Evolutionary conservation across 176 grass and related monocot genomes (phyloP).

Genomic region (Aegilops bicornis): DNA sequence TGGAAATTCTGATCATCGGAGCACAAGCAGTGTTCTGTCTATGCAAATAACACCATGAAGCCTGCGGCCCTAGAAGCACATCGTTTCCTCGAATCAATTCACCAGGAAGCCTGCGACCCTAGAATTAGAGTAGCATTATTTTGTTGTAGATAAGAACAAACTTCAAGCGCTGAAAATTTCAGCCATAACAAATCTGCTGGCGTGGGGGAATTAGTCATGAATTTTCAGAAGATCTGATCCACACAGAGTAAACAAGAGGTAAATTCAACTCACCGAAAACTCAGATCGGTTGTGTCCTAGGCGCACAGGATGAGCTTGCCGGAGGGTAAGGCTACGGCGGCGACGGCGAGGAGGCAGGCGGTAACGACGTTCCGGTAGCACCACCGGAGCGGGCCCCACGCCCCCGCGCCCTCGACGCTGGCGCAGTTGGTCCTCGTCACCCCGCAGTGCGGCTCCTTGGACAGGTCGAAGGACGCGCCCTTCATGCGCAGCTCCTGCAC

Average conservation of each 20-base stretch:
- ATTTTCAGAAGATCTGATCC: background rate
- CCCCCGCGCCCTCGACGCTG: slow-evolving; percentile 58
- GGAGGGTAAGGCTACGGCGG: slow-evolving; percentile 44
- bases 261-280: background rate
- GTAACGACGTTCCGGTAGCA: slow-evolving; percentile 69
- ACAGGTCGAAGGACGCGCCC: slow-evolving; percentile 73
- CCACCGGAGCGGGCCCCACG: slow-evolving; percentile 65
- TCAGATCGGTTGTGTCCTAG: background rate
- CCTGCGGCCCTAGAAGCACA: background rate
- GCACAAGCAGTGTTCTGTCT: slow-evolving; percentile 50
- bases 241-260: background rate
- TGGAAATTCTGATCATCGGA: slow-evolving; percentile 2
- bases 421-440: slow-evolving; percentile 72
- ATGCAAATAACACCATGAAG: background rate
- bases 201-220: background rate
- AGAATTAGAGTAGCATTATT: background rate
- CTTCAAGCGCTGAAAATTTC: background rate
- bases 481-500: slow-evolving; percentile 84
- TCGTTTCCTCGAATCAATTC: background rate
- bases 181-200: background rate
- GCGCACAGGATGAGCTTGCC: slow-evolving; percentile 72
- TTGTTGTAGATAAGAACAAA: background rate
- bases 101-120: background rate
- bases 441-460: slow-evolving; percentile 74
- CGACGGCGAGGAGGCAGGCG: slow-evolving; percentile 55